Base-by-base conservation (phyloP, 1,284 basidiomycete genomes). In the Heterobasidion occidentale region DNA sequence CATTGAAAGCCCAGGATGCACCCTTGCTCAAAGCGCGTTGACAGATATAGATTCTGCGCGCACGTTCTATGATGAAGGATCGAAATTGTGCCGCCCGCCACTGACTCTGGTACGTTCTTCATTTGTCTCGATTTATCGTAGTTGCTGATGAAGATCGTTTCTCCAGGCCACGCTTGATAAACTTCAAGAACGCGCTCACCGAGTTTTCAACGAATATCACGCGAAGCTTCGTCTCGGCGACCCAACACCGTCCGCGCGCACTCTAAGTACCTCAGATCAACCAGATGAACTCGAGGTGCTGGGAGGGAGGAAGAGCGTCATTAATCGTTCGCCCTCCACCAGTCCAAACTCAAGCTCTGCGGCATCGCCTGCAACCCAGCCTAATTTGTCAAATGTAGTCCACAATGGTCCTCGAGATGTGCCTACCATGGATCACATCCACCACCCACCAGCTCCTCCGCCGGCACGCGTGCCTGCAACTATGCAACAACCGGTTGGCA, bases 1-100 rank as follows among this genome's bases (percentile, higher is more conserved):
- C 6, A 66, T 77, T 20, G 73, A 77, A 60, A 74, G 72, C 51
- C 78, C 79, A 7, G 68, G 68, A 19, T 79, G 77, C 58, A 62
- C 67, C 1, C 65, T 80, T 5, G 70, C 77, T 8, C 58, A 61
- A 14, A 67, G 70, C 55, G 77, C 78, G 1, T 62, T 78, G 47
- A 56, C 63, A 33, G 70, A 75, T 56, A 62, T 80, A n/a, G 68
- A 74, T 52, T 55, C 62, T 35, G 68, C 74, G 7, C 54, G 75
- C 35, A 59, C 67, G 1, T 70, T 80, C 54, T 80, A 72, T 56
- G 70, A 75, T 56, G 68, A 74, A 58, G 75, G 76, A 1, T 77
- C 77, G 2, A 54, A 52, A 20, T 55, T 56, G 7, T 75, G 73
- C 60, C 69, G 75, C 11, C 72, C 77, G 8, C 67, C 72, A 7